Percentiles rank a stretch among this genome's conserved stretches.
Evolutionary conservation across 1,139 yeast genomes (phyloP).

Genomic region (Magnusiomyces fungicola): DNA sequence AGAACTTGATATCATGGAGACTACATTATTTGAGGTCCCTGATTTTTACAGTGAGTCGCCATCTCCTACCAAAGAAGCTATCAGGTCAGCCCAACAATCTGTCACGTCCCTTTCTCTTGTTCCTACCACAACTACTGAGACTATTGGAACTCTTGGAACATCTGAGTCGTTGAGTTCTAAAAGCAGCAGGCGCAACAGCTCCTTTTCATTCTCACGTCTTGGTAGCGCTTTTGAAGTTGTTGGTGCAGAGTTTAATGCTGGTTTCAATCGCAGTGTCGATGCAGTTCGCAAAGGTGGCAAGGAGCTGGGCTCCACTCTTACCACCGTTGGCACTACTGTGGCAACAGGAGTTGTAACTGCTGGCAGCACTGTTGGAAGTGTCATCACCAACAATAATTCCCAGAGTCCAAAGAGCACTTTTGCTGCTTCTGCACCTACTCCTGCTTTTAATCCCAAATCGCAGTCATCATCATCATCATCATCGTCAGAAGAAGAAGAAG

Average conservation of each 20-base stretch:
- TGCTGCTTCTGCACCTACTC: no score
- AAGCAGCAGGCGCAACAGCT: not conserved
- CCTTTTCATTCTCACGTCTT: not conserved
- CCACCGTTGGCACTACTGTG: not conserved
- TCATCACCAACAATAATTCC: no score
- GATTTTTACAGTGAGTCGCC: not conserved
- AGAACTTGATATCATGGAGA: not conserved
- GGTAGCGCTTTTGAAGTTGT: not conserved
- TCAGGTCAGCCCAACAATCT: not conserved
- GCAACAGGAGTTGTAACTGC: not conserved
- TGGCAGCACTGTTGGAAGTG: not conserved
- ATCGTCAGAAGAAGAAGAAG: no score
- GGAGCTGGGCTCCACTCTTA: not conserved
- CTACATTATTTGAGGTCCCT: not conserved
- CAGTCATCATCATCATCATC: no score
- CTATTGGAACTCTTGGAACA: not conserved
- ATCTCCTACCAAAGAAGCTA: not conserved
- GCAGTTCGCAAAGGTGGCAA: slow-evolving; percentile 1
- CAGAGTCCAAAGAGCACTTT: no score
- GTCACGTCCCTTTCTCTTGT: not conserved
- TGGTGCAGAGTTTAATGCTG: slow-evolving; percentile 1
- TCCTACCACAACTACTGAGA: not conserved
- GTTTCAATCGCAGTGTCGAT: not conserved
- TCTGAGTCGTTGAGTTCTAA: not conserved
- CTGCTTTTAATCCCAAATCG: no score